phyloP scores from a whole-genome alignment of 129 eudicot species.

The Lactuca sativa region DNA sequence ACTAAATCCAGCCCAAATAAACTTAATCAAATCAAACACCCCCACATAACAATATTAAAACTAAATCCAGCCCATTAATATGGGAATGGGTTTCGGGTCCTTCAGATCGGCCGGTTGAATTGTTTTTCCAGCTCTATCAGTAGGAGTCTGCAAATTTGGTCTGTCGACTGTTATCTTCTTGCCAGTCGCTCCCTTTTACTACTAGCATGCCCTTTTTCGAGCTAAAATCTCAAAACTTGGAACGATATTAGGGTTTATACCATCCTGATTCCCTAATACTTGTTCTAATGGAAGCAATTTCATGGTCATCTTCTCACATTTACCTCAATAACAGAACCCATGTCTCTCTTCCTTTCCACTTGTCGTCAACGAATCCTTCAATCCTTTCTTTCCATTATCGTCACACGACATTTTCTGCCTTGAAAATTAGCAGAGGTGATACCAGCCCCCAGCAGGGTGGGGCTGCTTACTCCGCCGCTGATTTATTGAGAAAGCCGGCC shows the following conservation, averaged over 20 bases:
- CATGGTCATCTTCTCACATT: conserved; percentile 11
- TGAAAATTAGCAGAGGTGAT: conserved; percentile 22
- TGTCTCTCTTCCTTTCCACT: conserved; percentile 23
- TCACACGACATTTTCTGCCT: conserved; percentile 15
- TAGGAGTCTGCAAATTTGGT: neutral
- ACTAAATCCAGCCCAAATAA: too few relatives aligned
- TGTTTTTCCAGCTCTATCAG: neutral
- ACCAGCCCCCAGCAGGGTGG: neutral
- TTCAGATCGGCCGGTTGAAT: neutral
- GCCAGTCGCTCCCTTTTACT: neutral
- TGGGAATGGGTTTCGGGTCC: neutral
- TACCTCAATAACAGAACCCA: conserved; percentile 26
- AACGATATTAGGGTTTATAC: conserved; percentile 12
- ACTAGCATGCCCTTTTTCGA: neutral
- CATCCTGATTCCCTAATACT: neutral
- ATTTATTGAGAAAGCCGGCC: conserved; percentile 49
- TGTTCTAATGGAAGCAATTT: conserved; percentile 16
- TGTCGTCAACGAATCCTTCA: conserved; percentile 28
- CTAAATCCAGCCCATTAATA: too few relatives aligned
- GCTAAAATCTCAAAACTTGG: neutral
- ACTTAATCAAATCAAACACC: too few relatives aligned
- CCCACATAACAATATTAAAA: too few relatives aligned
- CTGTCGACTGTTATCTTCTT: neutral
- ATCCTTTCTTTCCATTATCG: conserved; percentile 25
- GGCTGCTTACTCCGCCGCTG: conserved; percentile 24